Evolutionary conservation across 2,329 filamentous ascomycete genomes (phyloP).

Genomic region (Hypoxylon sp.): DNA sequence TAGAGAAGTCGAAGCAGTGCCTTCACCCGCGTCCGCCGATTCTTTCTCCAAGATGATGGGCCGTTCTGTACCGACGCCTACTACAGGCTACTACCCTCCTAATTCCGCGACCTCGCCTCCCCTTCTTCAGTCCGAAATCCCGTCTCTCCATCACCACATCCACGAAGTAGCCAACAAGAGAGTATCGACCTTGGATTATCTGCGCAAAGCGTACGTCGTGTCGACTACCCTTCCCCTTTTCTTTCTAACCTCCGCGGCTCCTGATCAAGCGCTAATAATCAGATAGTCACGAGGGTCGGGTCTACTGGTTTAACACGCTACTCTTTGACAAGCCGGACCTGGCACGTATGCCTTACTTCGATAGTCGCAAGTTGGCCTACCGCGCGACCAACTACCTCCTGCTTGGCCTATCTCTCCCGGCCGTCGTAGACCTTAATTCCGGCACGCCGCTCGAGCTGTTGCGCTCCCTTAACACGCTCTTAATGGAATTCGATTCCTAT

Average conservation of each 20-base stretch:
- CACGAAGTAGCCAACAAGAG: conserved; percentile 89
- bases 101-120: conserved; percentile 38
- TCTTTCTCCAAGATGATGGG: conserved; percentile 55
- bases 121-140: conserved; percentile 52
- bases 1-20: conserved; percentile 44
- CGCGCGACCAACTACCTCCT: conserved; percentile 94
- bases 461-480: conserved; percentile 81
- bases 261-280: neutral
- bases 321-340: conserved; percentile 88
- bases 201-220: conserved; percentile 82
- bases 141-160: conserved; percentile 68
- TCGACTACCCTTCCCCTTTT: neutral
- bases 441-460: conserved; percentile 85
- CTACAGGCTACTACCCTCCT: conserved; percentile 42
- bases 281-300: conserved; percentile 85
- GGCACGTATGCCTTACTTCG: conserved; percentile 83
- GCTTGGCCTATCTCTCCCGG: conserved; percentile 88
- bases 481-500: conserved; percentile 93
- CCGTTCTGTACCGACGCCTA: conserved; percentile 50
- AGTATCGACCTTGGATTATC: conserved; percentile 91
- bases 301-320: conserved; percentile 98
- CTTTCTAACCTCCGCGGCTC: neutral
- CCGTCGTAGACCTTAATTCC: conserved; percentile 86
- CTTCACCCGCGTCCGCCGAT: conserved; percentile 48
- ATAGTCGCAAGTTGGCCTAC: conserved; percentile 81